A percentile compares a stretch with the other conserved stretches of the same genome.
Conservation (phyloP, 2,329 filamentous ascomycete genomes). For the Neofusicoccum laricinum region DNA sequence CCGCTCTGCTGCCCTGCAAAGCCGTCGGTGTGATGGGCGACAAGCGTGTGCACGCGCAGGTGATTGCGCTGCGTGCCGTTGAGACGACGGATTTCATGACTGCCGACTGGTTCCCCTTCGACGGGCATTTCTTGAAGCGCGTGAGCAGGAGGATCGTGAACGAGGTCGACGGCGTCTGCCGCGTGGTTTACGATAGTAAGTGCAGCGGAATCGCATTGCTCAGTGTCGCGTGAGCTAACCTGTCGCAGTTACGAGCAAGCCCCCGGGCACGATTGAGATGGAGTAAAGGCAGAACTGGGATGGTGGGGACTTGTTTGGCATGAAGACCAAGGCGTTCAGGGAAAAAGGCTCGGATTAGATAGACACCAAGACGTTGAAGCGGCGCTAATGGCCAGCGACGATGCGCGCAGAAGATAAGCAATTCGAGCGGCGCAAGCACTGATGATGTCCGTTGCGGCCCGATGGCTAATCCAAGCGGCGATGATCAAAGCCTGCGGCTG, state of each 20-base stretch:
- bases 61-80: conserved; percentile 61
- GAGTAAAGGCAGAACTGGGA: conserved; percentile 51
- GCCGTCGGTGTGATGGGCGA: conserved; percentile 70
- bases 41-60: conserved; percentile 63
- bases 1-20: conserved; percentile 63
- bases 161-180: conserved; percentile 68
- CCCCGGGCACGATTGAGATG: conserved; percentile 71
- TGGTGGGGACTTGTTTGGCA: conserved; percentile 1
- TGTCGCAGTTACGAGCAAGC: conserved; percentile 58
- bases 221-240: conserved; percentile 16
- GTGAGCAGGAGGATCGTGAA: conserved; percentile 70
- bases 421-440: conserved; percentile 3
- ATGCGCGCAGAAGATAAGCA: neutral
- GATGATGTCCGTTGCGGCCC: conserved; percentile 1
- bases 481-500: conserved; percentile 2
- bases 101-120: conserved; percentile 66
- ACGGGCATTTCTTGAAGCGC: conserved; percentile 61
- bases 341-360: neutral
- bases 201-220: conserved; percentile 23
- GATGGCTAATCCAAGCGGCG: neutral
- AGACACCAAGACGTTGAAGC: neutral
- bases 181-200: conserved; percentile 68
- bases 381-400: neutral
- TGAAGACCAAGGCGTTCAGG: conserved; percentile 12
- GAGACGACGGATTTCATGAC: conserved; percentile 71